Percentiles rank a stretch among this genome's conserved stretches.
Conservation (phyloP, 257 asterid species). For the Anisodus tanguticus region DNA sequence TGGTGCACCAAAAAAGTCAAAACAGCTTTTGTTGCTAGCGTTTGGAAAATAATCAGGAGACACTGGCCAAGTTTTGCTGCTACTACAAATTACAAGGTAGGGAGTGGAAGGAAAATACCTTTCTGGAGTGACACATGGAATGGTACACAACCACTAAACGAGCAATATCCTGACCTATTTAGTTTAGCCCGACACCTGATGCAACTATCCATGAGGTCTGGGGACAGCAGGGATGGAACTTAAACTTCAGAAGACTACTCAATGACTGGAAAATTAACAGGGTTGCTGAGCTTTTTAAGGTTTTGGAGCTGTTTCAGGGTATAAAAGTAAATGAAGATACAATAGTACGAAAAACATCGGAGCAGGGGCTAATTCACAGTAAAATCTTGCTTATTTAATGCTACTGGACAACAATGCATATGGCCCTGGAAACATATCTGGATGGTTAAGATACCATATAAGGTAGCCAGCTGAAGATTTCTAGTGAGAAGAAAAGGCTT, state of each 20-base stretch:
- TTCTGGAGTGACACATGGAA: not conserved
- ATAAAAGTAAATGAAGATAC: not conserved
- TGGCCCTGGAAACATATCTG: not conserved
- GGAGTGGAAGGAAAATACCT: conserved; percentile 8
- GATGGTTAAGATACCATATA: not conserved
- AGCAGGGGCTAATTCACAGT: too few species aligned
- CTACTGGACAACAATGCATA: not conserved
- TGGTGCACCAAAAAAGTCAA: not conserved
- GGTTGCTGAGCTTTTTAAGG: not conserved
- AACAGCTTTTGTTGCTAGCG: conserved; percentile 6
- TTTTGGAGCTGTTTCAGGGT: not conserved
- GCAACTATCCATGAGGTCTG: not conserved
- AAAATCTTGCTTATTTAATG: too few species aligned
- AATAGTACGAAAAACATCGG: too few species aligned
- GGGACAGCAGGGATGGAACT: conserved; percentile 5
- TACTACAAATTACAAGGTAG: not conserved
- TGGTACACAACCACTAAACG: not conserved
- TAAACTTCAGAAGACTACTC: not conserved
- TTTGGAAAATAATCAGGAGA: conserved; percentile 1
- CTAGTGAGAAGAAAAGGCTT: too few species aligned
- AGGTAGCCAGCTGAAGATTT: not conserved
- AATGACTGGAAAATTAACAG: not conserved
- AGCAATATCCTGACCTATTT: not conserved
- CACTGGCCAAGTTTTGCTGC: not conserved
- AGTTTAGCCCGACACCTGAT: not conserved